Evolutionary conservation across 1,284 basidiomycete species (phyloP), one percentile per base, ranked within the genome.

Genomic region (Crepidotus sp.): DNA sequence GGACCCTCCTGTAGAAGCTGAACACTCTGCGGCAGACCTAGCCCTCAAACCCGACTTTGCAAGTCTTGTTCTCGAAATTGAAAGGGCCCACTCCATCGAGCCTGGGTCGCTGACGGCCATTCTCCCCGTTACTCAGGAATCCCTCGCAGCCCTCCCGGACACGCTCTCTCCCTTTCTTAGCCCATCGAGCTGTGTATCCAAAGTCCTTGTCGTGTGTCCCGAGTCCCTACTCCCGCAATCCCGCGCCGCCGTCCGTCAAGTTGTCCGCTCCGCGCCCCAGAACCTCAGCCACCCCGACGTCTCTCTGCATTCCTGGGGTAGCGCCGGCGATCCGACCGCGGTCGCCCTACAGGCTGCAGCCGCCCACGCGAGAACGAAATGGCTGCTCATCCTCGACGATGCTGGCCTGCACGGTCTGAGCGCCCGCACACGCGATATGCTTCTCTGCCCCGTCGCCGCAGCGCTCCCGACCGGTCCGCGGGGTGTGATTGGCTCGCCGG

Each of bases 341-440:
- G 67, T 62, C 21, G 39, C 64, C 9, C 50, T 76, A 5, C 57
- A 59, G 31, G 57, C 61, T 24, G 61, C 66, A 24, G 54, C 60
- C 4, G 54, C 60, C 4, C 64, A 64, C 14, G 58, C 66, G 7
- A 60, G 65, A 6, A 69, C 73, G 1, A 65, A 70, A 14, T 74
- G 71, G 68, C 55, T 75, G 6, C 64, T 83, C 15, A 41, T 82
- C 9, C 59, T 81, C 34, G 72, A 74, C 34, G 63, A 70, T 32
- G 46, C 58, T 27, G 73, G 67, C 3, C 50, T 80, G 6, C 14
- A 52, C 2, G 41, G 54, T 5, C 34, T 69, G 15, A 57, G 59
- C 39, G 47, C 54, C 14, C 51, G 54, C 4, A 62, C 63, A 8
- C 61, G 59, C 45, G 45, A 60, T 2, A 54, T 59, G 39, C 63